phyloP scores from a whole-genome alignment of 2,329 filamentous ascomycete genomes.

The Cladorrhinum sp. region DNA sequence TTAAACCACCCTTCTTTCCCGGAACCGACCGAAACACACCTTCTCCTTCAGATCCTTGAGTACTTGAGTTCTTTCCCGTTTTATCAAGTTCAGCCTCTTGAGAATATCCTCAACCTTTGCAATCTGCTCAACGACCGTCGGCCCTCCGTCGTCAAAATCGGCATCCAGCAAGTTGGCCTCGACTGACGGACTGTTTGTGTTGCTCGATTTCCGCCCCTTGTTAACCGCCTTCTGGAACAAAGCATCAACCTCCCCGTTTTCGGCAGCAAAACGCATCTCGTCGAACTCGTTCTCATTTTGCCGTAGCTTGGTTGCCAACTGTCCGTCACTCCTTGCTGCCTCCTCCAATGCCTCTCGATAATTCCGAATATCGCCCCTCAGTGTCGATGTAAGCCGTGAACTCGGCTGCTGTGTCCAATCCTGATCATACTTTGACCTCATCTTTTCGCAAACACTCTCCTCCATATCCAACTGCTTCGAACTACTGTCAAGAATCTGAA shows the following conservation, averaged over 20 bases:
- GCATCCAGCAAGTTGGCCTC: conserved; percentile 86
- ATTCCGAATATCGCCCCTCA: conserved; percentile 81
- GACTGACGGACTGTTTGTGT: conserved; percentile 56
- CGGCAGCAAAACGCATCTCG: conserved; percentile 88
- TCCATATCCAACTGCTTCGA: conserved; percentile 93
- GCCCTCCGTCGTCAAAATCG: conserved; percentile 77
- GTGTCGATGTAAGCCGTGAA: conserved; percentile 79
- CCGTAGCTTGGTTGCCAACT: conserved; percentile 77
- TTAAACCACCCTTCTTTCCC: not conserved
- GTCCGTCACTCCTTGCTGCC: conserved; percentile 79
- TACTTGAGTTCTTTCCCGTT: conserved; percentile 86
- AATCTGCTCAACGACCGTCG: conserved; percentile 87
- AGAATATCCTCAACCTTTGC: conserved; percentile 82
- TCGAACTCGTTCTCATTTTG: conserved; percentile 88
- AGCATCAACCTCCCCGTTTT: conserved; percentile 80
- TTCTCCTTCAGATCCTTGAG: conserved; percentile 97
- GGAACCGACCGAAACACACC: conserved; percentile 48
- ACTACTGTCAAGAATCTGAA: conserved; percentile 71
- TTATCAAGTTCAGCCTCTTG: conserved; percentile 87
- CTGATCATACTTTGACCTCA: conserved; percentile 92
- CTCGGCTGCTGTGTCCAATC: conserved; percentile 99
- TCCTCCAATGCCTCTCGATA: conserved; percentile 89
- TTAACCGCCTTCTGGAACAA: conserved; percentile 85
- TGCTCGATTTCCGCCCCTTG: conserved; percentile 68
- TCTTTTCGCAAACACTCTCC: conserved; percentile 97